A percentile compares a stretch with the other conserved stretches of the same genome.
These are phyloP conservation scores for Verticillium tricorpus DNA, from an alignment of 2,329 filamentous ascomycete species.

Conservation along the genomic window DNA sequence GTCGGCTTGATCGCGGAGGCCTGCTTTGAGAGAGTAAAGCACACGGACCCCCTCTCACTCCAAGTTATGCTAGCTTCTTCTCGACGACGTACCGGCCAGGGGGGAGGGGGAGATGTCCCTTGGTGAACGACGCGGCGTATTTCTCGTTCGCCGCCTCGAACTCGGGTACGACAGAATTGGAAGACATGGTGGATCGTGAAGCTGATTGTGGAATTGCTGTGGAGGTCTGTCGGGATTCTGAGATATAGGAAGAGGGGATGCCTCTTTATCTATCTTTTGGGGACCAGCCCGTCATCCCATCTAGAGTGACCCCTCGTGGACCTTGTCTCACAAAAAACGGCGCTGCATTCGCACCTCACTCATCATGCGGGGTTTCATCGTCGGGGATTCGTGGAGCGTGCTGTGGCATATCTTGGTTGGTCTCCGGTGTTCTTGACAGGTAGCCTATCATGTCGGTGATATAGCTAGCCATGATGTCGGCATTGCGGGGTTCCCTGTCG, in stretches of 20 bases:
- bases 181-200: not conserved
- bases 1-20: not conserved
- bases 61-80: not conserved
- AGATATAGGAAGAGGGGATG: not conserved
- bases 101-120: constrained; percentile 63
- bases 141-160: constrained; percentile 34
- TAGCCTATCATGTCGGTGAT: not conserved
- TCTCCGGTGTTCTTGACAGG: not conserved
- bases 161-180: constrained; percentile 15
- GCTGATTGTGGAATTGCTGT: not conserved
- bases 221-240: not conserved
- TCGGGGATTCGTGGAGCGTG: not conserved
- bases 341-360: not conserved
- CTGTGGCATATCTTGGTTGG: not conserved
- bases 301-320: not conserved
- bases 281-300: not conserved
- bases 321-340: not conserved
- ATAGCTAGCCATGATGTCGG: not conserved
- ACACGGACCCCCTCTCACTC: not conserved
- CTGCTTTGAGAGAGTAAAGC: too few species aligned
- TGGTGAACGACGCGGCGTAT: constrained; percentile 63
- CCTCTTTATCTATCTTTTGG: not conserved
- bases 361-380: not conserved
- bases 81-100: constrained; percentile 29
- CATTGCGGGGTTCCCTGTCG: not conserved